Base-by-base conservation (phyloP, 2,329 filamentous ascomycete genomes). In the Spiromastix sp. region DNA sequence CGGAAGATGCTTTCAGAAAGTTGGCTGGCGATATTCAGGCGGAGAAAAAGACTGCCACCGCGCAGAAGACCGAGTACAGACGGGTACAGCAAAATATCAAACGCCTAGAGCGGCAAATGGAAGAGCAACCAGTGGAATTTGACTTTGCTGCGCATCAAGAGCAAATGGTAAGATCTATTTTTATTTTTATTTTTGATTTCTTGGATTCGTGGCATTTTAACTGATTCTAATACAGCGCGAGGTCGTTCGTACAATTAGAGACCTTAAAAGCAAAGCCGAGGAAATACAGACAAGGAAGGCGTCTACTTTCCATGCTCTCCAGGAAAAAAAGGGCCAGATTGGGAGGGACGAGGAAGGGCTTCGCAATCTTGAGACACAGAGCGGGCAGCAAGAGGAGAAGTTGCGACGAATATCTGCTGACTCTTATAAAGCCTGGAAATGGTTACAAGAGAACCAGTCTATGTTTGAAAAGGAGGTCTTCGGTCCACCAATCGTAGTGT, bases 401-500 rank as follows among this genome's bases (percentile, higher is more conserved):
- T 69, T 98, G 36, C 67, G 66, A 34, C 67, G 54, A 4, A 11
- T 71, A 1, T 81, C 79, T 8, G 53, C 53, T 0, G 82, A 95
- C 38, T 75, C 81, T 2, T 71, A 72, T 8, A 64, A 54, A 44
- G 85, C 79, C 2, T 94, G 85, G 77, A 68, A 78, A 27, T 98
- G 89, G 87, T 70, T 96, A 34, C 72, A 84, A 50, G 57, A 75
- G 2, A 77, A 98, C 52, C 71, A 70, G 40, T 54, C 70, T 36
- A 58, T 71, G 32, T 91, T 95, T 44, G 73, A 82, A 50, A 76
- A 81, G 44, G 71, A 81, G 39, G 78, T 95, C 4, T 85, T 81
- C 51, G 85, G 83, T 0, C 87, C 87, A 4, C 78, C 87, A 0
- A 74, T 91, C 50, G 65, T 94, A 20, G 80, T 73, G 39, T 94